Conservation (phyloP, 1,284 basidiomycete species). For the Marasmius oreades region DNA sequence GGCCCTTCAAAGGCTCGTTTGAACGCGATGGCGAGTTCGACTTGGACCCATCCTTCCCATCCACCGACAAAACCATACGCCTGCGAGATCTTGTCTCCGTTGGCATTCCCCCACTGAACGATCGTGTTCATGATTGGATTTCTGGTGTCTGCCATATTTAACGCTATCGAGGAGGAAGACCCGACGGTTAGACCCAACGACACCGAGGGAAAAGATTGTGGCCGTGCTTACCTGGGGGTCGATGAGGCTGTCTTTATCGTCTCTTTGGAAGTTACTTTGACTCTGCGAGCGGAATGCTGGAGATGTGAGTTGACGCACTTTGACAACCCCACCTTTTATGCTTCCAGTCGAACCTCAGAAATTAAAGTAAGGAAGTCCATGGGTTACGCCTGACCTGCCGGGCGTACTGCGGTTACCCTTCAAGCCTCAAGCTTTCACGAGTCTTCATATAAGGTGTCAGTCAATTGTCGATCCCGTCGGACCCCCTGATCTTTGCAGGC, state of each 20-base stretch:
- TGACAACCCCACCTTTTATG: neutral
- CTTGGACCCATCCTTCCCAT: slow-evolving; percentile 9
- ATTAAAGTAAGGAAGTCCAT: neutral
- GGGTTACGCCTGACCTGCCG: no score
- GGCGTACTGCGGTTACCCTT: no score
- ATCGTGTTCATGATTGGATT: neutral
- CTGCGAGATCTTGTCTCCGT: neutral
- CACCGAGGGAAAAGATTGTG: neutral
- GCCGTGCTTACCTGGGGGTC: neutral
- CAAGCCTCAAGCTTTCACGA: no score
- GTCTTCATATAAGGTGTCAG: neutral
- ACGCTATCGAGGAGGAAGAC: neutral
- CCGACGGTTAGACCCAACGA: neutral
- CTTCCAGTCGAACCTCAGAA: neutral
- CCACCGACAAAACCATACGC: slow-evolving; percentile 2
- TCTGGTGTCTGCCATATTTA: neutral
- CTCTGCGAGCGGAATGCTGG: neutral
- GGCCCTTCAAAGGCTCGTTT: neutral
- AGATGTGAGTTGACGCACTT: neutral
- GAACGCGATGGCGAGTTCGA: slow-evolving; percentile 6
- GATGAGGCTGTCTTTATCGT: neutral
- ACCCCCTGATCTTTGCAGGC: neutral
- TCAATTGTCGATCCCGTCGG: neutral
- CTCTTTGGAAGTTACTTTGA: neutral
- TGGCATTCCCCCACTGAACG: slow-evolving; percentile 4